Evolutionary conservation across 75 land plant species (phyloP), one percentile per base, ranked within the genome.

Genomic region (Adiantum capillusveneris): DNA sequence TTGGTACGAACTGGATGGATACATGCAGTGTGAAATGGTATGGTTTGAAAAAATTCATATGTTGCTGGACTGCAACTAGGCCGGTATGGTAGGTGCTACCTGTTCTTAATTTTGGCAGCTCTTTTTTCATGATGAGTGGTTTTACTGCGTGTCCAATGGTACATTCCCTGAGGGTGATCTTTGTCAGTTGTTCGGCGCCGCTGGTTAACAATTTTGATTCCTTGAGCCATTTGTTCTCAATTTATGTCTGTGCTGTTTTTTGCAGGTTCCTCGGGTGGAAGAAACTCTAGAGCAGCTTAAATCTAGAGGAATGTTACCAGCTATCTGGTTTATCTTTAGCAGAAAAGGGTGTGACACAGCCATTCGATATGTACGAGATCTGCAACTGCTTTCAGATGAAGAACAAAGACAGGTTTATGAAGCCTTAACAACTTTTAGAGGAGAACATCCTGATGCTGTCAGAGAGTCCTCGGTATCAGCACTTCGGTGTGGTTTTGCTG

Each of bases 261-360:
- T 26, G 55, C 64, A 94, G 95, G 83, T 94, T 64, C 99, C 99
- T 70, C 81, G 80, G 57, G 60, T 90, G 17, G 78, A 39, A 53
- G 86, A 90, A 65, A 90, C 96, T 31, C 58, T 95, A 44, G 58
- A 72, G 65, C 99, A 95, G 43, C 80, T 95, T 56, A 77, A 57
- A 59, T 52, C 58, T 30, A 77, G 80, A 76, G 80, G 79, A 59
- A 90, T 95, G 99, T 81, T 95, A 46, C 99, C 99, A 42, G 86
- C 96, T 60, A 75, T 95, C 48, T 95, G 99, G 99, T 95, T 95
- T 73, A 82, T 95, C 58, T 90, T 95, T 59, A 90, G 96, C 65
- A 75, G 99, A 64, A 95, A 71, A 76, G 91, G 96, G 26, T 95
- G 99, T 76, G 99, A 95, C 74, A 82, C 86, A 58, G 88, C 99